Percentiles rank a stretch among this genome's conserved stretches.
Conservation (phyloP, 768 basidiomycete species). For the Auricularia auricula-judae region DNA sequence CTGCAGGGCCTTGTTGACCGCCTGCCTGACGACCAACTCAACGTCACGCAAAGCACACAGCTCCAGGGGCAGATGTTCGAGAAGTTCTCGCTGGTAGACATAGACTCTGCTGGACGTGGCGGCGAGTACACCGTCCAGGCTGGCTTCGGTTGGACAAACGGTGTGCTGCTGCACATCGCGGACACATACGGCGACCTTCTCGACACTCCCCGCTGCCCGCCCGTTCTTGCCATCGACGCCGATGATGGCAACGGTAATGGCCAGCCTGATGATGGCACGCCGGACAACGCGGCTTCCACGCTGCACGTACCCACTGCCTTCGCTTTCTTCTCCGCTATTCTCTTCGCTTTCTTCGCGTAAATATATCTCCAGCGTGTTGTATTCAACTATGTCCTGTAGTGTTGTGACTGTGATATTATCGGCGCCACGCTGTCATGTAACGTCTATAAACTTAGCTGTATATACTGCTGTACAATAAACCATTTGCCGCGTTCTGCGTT, state of each 20-base stretch:
- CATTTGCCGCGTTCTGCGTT: too few species aligned
- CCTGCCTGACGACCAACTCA: conserved; percentile 58
- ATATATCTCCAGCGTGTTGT: neutral
- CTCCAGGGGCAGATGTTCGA: conserved; percentile 62
- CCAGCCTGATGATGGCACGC: neutral
- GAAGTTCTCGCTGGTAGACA: conserved; percentile 71
- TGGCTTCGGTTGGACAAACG: conserved; percentile 84
- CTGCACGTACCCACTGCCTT: neutral
- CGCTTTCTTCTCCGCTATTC: neutral
- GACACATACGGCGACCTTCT: conserved; percentile 52
- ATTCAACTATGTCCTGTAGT: too few species aligned
- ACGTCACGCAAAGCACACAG: conserved; percentile 50
- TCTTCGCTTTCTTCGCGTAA: neutral
- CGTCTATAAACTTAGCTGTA: too few species aligned
- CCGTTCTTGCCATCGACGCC: conserved; percentile 15
- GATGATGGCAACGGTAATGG: neutral
- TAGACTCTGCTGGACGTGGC: conserved; percentile 68
- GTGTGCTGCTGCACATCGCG: conserved; percentile 66
- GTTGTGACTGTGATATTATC: too few species aligned
- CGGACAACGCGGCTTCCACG: neutral
- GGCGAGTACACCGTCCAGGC: conserved; percentile 86
- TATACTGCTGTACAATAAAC: too few species aligned
- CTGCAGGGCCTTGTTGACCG: conserved; percentile 55
- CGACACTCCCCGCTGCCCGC: conserved; percentile 53
- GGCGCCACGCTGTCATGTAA: too few species aligned